Evolutionary conservation across 495 filamentous ascomycete genomes (phyloP).

Genomic region (Diplogelasinospora grovesii): DNA sequence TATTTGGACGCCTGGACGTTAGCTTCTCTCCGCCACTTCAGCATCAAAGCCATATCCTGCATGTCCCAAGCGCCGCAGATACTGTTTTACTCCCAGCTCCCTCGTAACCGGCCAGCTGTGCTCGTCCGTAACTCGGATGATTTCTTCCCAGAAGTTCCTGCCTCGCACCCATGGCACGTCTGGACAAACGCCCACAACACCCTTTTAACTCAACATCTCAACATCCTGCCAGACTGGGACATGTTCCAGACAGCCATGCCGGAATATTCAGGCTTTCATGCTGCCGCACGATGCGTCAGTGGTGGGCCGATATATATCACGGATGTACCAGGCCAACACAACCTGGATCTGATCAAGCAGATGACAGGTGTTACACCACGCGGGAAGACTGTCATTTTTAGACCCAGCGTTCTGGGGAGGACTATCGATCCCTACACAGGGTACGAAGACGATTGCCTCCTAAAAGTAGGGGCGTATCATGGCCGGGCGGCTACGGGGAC

Average conservation of each 20-base stretch:
- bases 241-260: conserved; percentile 91
- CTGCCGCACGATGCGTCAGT: conserved; percentile 79
- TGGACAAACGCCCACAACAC: conserved; percentile 90
- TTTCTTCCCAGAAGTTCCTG: conserved; percentile 75
- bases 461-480: conserved; percentile 73
- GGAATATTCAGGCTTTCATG: conserved; percentile 77
- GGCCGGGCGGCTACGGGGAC: conserved; percentile 57
- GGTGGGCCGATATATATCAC: conserved; percentile 94
- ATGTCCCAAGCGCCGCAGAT: conserved; percentile 83
- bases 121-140: conserved; percentile 87
- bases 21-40: conserved; percentile 69
- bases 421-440: conserved; percentile 63
- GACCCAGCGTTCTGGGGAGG: conserved; percentile 64
- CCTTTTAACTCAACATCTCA: conserved; percentile 61
- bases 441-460: conserved; percentile 63
- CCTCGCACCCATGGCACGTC: conserved; percentile 87
- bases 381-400: conserved; percentile 67
- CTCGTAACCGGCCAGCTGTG: conserved; percentile 59
- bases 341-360: conserved; percentile 63
- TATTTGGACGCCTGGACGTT: conserved; percentile 88
- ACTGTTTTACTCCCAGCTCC: conserved; percentile 76
- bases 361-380: conserved; percentile 64
- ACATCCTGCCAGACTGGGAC: conserved; percentile 80
- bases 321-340: conserved; percentile 75
- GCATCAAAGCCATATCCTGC: conserved; percentile 74